A percentile compares a stretch with the other conserved stretches of the same genome.
Conservation (phyloP, 2,329 filamentous ascomycete species). For the Diaporthe ampelina region DNA sequence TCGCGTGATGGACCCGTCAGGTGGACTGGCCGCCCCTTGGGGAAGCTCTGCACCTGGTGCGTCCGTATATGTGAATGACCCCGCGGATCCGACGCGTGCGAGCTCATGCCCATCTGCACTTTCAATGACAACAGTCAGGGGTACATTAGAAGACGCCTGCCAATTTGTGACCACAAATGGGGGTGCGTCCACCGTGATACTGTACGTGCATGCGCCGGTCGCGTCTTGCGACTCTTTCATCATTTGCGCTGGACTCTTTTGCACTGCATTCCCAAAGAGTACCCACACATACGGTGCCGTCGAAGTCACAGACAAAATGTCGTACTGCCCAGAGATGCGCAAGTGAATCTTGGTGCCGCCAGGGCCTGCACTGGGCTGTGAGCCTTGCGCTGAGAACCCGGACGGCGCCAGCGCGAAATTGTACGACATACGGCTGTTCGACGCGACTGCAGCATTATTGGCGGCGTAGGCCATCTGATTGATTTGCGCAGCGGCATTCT, state of each 20-base stretch:
- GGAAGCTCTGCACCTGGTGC: slow-evolving; percentile 46
- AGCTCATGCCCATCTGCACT: slow-evolving; percentile 66
- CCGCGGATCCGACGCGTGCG: slow-evolving; percentile 61
- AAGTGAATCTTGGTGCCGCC: slow-evolving; percentile 80
- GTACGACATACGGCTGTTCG: slow-evolving; percentile 64
- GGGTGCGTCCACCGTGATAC: slow-evolving; percentile 80
- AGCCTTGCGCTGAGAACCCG: slow-evolving; percentile 71
- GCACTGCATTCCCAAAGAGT: slow-evolving; percentile 76
- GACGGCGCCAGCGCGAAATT: slow-evolving; percentile 68
- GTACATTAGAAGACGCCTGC: slow-evolving; percentile 62
- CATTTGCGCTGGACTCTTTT: slow-evolving; percentile 77
- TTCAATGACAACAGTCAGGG: slow-evolving; percentile 68
- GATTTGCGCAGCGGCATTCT: slow-evolving; percentile 65
- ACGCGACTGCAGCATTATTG: slow-evolving; percentile 66
- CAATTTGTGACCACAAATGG: slow-evolving; percentile 66
- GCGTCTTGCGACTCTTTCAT: slow-evolving; percentile 71
- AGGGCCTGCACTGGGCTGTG: slow-evolving; percentile 76
- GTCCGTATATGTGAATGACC: slow-evolving; percentile 59
- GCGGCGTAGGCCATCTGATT: slow-evolving; percentile 70
- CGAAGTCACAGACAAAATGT: slow-evolving; percentile 72
- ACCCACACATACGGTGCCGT: slow-evolving; percentile 72
- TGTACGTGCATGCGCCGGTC: slow-evolving; percentile 76
- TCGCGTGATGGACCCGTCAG: slow-evolving; percentile 50
- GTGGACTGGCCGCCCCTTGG: slow-evolving; percentile 51
- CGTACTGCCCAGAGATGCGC: slow-evolving; percentile 81